Percentiles rank a stretch among this genome's conserved stretches.
These are phyloP conservation scores for Juglanconis sp. DNA, from an alignment of 2,329 filamentous ascomycete species.

Conservation along the genomic window DNA sequence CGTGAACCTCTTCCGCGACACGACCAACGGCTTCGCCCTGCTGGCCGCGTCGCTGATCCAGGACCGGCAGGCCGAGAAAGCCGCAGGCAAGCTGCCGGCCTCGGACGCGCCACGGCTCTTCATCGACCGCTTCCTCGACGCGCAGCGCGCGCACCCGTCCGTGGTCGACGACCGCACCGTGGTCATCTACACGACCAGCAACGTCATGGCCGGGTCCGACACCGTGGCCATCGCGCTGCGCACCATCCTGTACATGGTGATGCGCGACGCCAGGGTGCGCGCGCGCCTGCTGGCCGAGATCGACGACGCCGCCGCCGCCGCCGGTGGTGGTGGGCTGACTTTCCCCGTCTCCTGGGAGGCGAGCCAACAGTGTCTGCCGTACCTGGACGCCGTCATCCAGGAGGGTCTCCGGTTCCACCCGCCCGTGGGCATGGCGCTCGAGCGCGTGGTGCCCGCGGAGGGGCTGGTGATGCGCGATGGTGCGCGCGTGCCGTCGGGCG, in stretches of 20 bases:
- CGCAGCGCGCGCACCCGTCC: neutral
- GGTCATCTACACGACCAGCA: slow-evolving; percentile 11
- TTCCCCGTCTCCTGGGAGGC: neutral
- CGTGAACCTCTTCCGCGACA: neutral
- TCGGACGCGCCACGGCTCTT: neutral
- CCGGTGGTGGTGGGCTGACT: neutral
- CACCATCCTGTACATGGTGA: slow-evolving; percentile 20
- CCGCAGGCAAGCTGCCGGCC: too few relatives aligned
- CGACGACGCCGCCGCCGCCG: neutral
- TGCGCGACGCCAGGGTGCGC: neutral
- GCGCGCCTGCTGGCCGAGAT: neutral
- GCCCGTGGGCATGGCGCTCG: slow-evolving; percentile 5
- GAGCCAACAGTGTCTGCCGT: neutral
- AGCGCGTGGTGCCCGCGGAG: neutral
- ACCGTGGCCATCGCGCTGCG: slow-evolving; percentile 62
- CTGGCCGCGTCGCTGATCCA: neutral
- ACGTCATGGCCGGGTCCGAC: slow-evolving; percentile 49
- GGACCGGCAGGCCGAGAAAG: neutral
- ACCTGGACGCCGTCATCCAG: slow-evolving; percentile 3
- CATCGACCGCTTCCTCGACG: neutral
- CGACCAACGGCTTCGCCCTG: neutral
- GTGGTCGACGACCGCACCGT: neutral
- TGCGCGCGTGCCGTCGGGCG: neutral
- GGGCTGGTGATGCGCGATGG: neutral
- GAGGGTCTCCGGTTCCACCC: slow-evolving; percentile 12